phyloP scores from a whole-genome alignment of 2,329 filamentous ascomycete species.

The Davidsoniella neocaledoniae region DNA sequence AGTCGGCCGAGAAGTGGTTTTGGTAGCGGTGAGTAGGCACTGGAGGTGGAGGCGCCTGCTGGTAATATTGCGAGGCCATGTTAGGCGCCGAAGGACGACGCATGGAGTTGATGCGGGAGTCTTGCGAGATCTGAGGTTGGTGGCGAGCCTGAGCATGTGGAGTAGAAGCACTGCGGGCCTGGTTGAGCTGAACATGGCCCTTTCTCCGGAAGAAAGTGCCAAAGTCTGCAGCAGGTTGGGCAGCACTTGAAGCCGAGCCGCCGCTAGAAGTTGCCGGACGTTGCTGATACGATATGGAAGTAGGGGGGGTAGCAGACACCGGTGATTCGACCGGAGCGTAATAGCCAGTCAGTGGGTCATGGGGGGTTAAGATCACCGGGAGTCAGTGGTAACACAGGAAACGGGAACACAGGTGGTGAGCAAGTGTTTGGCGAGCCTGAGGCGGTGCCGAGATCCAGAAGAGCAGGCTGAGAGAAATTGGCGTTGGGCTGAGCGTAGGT shows the following conservation, averaged over 20 bases:
- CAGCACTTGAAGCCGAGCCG: background rate
- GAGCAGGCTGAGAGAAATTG: background rate
- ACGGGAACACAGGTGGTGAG: slow-evolving; percentile 1
- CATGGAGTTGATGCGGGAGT: no score
- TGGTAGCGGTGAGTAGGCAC: no score
- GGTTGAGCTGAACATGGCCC: no score
- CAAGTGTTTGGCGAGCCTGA: background rate
- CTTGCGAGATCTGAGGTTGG: no score
- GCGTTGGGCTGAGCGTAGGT: background rate
- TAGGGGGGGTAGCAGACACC: background rate
- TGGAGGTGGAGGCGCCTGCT: no score
- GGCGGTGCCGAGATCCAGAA: slow-evolving; percentile 1
- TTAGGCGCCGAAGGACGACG: no score
- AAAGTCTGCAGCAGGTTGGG: no score
- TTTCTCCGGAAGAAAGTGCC: no score
- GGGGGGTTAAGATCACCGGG: slow-evolving; percentile 7
- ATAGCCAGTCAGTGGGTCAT: slow-evolving; percentile 8
- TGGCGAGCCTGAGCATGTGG: no score
- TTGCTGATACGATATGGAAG: background rate
- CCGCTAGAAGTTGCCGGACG: background rate
- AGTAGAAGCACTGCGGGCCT: no score
- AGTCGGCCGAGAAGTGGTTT: no score
- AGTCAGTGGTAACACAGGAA: slow-evolving; percentile 6
- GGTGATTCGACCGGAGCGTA: slow-evolving; percentile 3
- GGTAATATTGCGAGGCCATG: no score